Conservation (phyloP, 2,329 filamentous ascomycete species). For the Claviceps arundinis region DNA sequence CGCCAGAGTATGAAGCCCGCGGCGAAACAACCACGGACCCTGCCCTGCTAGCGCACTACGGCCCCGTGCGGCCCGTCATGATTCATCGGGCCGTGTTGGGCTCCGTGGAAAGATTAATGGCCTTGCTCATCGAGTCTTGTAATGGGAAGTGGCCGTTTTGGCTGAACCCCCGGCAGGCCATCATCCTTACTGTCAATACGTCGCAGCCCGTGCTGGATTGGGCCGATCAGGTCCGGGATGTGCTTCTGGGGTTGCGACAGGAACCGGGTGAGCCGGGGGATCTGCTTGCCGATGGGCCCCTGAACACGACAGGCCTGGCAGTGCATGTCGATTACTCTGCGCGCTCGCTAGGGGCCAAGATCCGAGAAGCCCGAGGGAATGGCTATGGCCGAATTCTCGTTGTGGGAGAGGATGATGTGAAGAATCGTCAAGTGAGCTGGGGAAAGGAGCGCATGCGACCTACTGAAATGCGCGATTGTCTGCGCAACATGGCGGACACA, state of each 20-base stretch:
- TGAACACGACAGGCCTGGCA: conserved; percentile 45
- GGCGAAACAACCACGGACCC: conserved; percentile 37
- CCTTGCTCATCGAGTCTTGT: conserved; percentile 72
- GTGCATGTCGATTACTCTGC: conserved; percentile 58
- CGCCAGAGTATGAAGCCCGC: conserved; percentile 45
- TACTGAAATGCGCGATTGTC: conserved; percentile 28
- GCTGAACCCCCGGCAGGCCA: conserved; percentile 68
- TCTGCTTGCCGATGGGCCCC: conserved; percentile 28
- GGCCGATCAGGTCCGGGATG: conserved; percentile 32
- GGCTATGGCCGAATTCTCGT: conserved; percentile 65
- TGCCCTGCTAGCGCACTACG: conserved; percentile 34
- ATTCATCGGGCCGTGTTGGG: conserved; percentile 78
- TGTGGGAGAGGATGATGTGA: conserved; percentile 53
- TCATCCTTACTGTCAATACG: conserved; percentile 60
- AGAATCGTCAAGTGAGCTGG: conserved; percentile 38
- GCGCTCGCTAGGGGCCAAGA: conserved; percentile 53
- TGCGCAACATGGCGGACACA: conserved; percentile 31
- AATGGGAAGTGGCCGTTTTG: conserved; percentile 75
- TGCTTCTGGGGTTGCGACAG: conserved; percentile 34
- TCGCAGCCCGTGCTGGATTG: conserved; percentile 37
- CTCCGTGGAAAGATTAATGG: conserved; percentile 74
- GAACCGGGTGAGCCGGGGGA: conserved; percentile 17
- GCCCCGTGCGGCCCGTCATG: conserved; percentile 57
- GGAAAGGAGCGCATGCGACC: conserved; percentile 30
- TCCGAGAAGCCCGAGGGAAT: conserved; percentile 55